Evolutionary conservation across 768 basidiomycete species (phyloP), one percentile per base, ranked within the genome.

Genomic region (Mycena rosella): DNA sequence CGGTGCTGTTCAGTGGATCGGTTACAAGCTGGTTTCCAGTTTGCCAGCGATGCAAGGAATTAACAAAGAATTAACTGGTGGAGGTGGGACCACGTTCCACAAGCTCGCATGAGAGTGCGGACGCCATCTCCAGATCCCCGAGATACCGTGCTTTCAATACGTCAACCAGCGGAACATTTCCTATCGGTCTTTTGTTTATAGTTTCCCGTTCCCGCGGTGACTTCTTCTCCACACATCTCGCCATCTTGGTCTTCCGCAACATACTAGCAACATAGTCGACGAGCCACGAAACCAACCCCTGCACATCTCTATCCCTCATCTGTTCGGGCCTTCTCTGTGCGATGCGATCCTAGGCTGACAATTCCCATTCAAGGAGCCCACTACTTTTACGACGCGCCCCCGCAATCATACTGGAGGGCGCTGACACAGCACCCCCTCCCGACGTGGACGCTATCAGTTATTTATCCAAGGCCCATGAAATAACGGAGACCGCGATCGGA

Each of bases 391-490:
- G 5, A 34, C 40, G 51, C 17, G 44, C 59, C 34, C 5, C 42
- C 45, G n/a, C 45, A 29, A 51, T 57, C 57, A 68, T 47, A 58
- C 61, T 59, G 55, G 67, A 63, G 15, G 56, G 45, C 36, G 47
- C 30, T 45, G 49, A 62, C 17, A 20, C 32, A 27, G 44, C n/a
- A 60, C 42, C 56, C 56, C 56, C 67, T 68, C 67, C 67, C 67
- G 61, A 63, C 56, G 55, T n/a, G 49, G 67, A 59, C n/a, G 61
- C 60, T 56, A 30, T 45, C 42, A 44, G 45, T 62, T 54, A 53
- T 55, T 38, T 49, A 45, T 47, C 59, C 61, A 63, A 59, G 30
- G 48, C 3, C 38, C 56, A 44, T 40, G 67, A 63, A 63, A 63
- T 68, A 54, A 59, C 48, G 1, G 66, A 30, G 42, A n/a, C 55